These are phyloP conservation scores for Ceratocystis cubensis DNA, from an alignment of 2,329 filamentous ascomycete genomes.

Conservation along the genomic window DNA sequence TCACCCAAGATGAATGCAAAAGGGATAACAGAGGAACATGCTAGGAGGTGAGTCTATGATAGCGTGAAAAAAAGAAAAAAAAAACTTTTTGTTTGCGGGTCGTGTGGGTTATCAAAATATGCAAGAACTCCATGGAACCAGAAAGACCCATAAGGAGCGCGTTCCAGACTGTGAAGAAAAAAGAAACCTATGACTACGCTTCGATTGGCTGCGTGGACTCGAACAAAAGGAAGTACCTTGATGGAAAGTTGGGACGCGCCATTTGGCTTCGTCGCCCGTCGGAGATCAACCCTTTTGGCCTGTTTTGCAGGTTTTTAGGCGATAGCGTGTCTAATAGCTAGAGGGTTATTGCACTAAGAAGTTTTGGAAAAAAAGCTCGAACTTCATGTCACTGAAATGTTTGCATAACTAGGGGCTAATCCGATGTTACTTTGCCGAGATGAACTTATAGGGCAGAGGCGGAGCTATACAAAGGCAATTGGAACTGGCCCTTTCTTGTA, in stretches of 20 bases:
- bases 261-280: background rate
- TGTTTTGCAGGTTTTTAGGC: background rate
- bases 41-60: too few species aligned
- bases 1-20: too few species aligned
- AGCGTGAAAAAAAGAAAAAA: too few species aligned
- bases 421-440: background rate
- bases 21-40: too few species aligned
- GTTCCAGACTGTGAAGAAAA: background rate
- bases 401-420: too few species aligned
- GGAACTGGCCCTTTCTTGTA: background rate
- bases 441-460: background rate
- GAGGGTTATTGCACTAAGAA: background rate
- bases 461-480: background rate
- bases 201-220: background rate
- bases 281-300: background rate
- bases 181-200: background rate
- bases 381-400: background rate
- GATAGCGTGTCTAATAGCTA: background rate
- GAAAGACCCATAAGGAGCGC: background rate
- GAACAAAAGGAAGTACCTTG: background rate
- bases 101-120: background rate
- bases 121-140: background rate
- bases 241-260: background rate
- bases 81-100: constrained; percentile 1
- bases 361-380: background rate